Percentiles rank a stretch among this genome's conserved stretches.
Evolutionary conservation across 139 green algal species (phyloP).

Genomic region (Spirogloea muscicola): DNA sequence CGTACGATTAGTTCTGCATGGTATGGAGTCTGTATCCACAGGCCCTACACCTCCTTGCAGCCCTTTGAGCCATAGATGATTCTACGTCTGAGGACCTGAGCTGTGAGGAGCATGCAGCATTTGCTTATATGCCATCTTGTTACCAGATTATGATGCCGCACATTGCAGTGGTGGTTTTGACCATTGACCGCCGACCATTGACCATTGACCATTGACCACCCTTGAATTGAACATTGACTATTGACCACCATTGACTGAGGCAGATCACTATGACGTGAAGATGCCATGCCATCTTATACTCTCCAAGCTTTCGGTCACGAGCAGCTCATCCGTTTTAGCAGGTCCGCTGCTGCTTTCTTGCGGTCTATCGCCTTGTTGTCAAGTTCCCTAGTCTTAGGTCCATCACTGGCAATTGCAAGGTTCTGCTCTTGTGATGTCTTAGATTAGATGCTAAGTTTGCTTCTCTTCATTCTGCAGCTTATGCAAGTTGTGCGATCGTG

Average conservation of each 20-base stretch:
- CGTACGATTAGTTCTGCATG: background rate
- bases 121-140: too few relatives aligned
- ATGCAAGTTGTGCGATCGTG: background rate
- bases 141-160: too few relatives aligned
- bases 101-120: too few relatives aligned
- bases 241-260: too few relatives aligned
- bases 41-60: too few relatives aligned
- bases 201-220: too few relatives aligned
- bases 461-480: background rate
- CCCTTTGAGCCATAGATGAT: too few relatives aligned
- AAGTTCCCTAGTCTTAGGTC: background rate
- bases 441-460: background rate
- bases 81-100: too few relatives aligned
- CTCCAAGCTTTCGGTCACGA: constrained; percentile 57
- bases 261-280: constrained; percentile 86
- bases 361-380: background rate
- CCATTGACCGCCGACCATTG: too few relatives aligned
- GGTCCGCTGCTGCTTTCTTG: constrained; percentile 16
- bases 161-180: too few relatives aligned
- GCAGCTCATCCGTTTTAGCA: constrained; percentile 54
- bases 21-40: too few relatives aligned
- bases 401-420: background rate
- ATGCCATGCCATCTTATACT: constrained; percentile 75
- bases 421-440: background rate
- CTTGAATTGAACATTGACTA: too few relatives aligned